phyloP scores from a whole-genome alignment of 805 yeast species.

The Lachancea sp. region DNA sequence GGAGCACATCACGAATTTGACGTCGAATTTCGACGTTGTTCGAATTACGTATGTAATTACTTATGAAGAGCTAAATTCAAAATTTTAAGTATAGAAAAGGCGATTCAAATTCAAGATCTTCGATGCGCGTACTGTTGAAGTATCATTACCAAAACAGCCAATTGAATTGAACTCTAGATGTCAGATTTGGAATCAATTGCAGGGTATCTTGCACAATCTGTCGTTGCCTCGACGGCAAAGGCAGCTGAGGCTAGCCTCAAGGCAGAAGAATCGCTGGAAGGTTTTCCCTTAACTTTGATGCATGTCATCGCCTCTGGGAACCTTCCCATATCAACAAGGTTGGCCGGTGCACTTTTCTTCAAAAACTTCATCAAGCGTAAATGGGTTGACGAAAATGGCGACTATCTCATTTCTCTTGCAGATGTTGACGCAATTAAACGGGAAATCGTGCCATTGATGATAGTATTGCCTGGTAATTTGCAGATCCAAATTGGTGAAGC shows the following conservation, averaged over 20 bases:
- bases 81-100: not conserved
- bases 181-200: slow-evolving; percentile 50
- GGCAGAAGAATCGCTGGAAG: slow-evolving; percentile 55
- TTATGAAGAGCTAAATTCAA: not conserved
- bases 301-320: slow-evolving; percentile 66
- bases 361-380: slow-evolving; percentile 78
- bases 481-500: slow-evolving; percentile 96
- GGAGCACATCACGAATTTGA: too few species aligned
- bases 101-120: too few species aligned
- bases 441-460: slow-evolving; percentile 84
- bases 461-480: slow-evolving; percentile 65
- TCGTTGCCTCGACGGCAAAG: slow-evolving; percentile 57
- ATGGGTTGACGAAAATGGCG: slow-evolving; percentile 90
- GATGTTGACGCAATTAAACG: slow-evolving; percentile 66
- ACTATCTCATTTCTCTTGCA: slow-evolving; percentile 49
- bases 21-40: not conserved
- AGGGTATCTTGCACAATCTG: slow-evolving; percentile 53
- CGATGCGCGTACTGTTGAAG: not conserved
- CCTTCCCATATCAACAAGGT: slow-evolving; percentile 50
- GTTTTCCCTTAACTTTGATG: slow-evolving; percentile 69
- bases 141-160: not conserved
- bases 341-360: slow-evolving; percentile 87
- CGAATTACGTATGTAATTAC: not conserved
- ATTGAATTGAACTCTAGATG: slow-evolving; percentile 21
- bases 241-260: slow-evolving; percentile 61